These are phyloP conservation scores for Lolium perenne DNA, from an alignment of 176 grass and related monocot species.

Conservation along the genomic window DNA sequence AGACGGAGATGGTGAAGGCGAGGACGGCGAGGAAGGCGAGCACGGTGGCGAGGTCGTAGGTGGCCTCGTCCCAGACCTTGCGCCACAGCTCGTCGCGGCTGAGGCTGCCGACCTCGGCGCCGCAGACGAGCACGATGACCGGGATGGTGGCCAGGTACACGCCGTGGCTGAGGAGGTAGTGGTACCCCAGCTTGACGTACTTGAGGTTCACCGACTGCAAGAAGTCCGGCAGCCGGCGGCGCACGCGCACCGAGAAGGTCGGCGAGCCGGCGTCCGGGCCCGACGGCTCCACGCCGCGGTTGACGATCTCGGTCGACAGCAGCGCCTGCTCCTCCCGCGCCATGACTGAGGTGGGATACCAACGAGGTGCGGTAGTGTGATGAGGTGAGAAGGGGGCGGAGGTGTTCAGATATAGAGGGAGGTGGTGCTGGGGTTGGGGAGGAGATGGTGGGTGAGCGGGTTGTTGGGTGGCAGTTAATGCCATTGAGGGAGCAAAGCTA, in stretches of 20 bases:
- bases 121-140: conserved; percentile 81
- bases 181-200: conserved; percentile 93
- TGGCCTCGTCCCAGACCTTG: conserved; percentile 91
- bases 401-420: conserved; percentile 44
- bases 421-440: conserved; percentile 25
- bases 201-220: conserved; percentile 98
- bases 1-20: conserved; percentile 90
- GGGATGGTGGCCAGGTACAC: conserved; percentile 94
- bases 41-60: conserved; percentile 92
- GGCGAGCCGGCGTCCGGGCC: conserved; percentile 91
- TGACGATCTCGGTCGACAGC: conserved; percentile 95
- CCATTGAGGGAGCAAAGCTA: conserved; percentile 39
- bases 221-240: conserved; percentile 90
- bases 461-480: conserved; percentile 61
- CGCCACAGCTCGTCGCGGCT: conserved; percentile 86
- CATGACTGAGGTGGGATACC: conserved; percentile 35
- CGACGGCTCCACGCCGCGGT: conserved; percentile 87
- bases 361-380: neutral
- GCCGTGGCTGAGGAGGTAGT: conserved; percentile 93
- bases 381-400: conserved; percentile 5
- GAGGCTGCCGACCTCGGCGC: conserved; percentile 89
- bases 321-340: conserved; percentile 79
- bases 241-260: conserved; percentile 91
- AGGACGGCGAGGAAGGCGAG: conserved; percentile 89
- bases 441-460: conserved; percentile 48